Evolutionary conservation across 2,329 filamentous ascomycete genomes (phyloP).

Genomic region (Talaromyces pinophilus): DNA sequence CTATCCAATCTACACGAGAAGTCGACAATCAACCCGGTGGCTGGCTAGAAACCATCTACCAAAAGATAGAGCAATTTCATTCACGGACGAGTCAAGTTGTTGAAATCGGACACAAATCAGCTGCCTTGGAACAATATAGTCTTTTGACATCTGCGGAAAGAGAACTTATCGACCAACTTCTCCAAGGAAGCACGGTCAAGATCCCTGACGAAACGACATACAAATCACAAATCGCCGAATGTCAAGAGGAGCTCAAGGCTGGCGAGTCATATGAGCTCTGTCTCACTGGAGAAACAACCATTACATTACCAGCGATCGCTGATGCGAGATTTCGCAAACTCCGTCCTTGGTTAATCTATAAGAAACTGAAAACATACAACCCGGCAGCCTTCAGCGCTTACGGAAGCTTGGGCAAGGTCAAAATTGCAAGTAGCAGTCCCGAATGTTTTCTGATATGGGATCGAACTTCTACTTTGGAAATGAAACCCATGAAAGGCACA

Average conservation of each 20-base stretch:
- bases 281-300: slow-evolving; percentile 71
- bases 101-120: slow-evolving; percentile 23
- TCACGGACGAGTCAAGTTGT: slow-evolving; percentile 30
- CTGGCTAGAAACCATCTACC: slow-evolving; percentile 39
- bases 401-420: slow-evolving; percentile 67
- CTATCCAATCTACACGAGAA: slow-evolving; percentile 66
- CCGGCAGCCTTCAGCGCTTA: slow-evolving; percentile 86
- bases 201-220: slow-evolving; percentile 56
- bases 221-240: slow-evolving; percentile 65
- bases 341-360: slow-evolving; percentile 70
- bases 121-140: slow-evolving; percentile 13
- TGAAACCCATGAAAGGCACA: slow-evolving; percentile 95
- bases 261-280: slow-evolving; percentile 87
- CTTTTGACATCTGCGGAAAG: slow-evolving; percentile 16
- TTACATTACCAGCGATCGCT: slow-evolving; percentile 47
- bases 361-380: slow-evolving; percentile 67
- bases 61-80: slow-evolving; percentile 24
- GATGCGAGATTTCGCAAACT: slow-evolving; percentile 31
- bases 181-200: slow-evolving; percentile 33
- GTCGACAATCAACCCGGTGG: slow-evolving; percentile 49
- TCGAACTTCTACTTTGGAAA: slow-evolving; percentile 51
- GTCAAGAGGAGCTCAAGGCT: slow-evolving; percentile 70
- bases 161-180: slow-evolving; percentile 35
- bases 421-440: slow-evolving; percentile 79
- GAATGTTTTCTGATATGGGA: slow-evolving; percentile 82